Base-by-base conservation (phyloP, 2,329 filamentous ascomycete genomes). In the Claviceps spartinae region DNA sequence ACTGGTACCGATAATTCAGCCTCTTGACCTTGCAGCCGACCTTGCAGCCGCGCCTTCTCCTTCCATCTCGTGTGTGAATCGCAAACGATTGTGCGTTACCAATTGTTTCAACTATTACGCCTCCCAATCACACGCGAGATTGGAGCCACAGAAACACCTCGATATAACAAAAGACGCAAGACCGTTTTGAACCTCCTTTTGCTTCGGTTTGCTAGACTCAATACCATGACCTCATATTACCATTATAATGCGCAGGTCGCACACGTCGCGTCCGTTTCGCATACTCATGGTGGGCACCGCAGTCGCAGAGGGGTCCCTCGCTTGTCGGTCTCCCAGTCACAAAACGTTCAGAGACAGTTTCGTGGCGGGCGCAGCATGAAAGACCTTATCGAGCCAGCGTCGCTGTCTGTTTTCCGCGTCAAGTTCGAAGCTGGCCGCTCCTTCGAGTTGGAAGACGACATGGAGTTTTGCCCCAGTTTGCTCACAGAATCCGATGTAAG, bases 401-500 rank as follows among this genome's bases (percentile, higher is more conserved):
- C 83, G 49, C 75, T 94, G 54, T 78, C 79, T 55, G 81, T 83
- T 56, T 96, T 95, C 73, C 86, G 91, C 60, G 81, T 81, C 59
- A 84, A 89, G 64, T 95, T 95, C 61, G 90, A 97, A 72, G 86
- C 88, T 57, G 88, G 87, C 54, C 82, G 89, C 54, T 95, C 90
- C 9, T 97, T 97, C 64, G 91, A 97, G 61, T 78, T 97, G 56
- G 91, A 96, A 64, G 91, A 97, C 66, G 91, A 97, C 67, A 78
- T 95, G 72, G 85, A 95, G 69, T 97, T 97, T 70, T 96, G 90
- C 71, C 91, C 91, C 57, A 83, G 85, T 66, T 79, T 97, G 60
- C 75, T 97, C 73, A 95, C 89, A 38, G 90, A 96, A 72, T 89
- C 80, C 70, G 89, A 95, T 81, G 89, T 95, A 82, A 78, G 78